Percentiles rank a stretch among this genome's conserved stretches.
phyloP scores from a whole-genome alignment of 768 basidiomycete genomes.

The Suillus brevipes region DNA sequence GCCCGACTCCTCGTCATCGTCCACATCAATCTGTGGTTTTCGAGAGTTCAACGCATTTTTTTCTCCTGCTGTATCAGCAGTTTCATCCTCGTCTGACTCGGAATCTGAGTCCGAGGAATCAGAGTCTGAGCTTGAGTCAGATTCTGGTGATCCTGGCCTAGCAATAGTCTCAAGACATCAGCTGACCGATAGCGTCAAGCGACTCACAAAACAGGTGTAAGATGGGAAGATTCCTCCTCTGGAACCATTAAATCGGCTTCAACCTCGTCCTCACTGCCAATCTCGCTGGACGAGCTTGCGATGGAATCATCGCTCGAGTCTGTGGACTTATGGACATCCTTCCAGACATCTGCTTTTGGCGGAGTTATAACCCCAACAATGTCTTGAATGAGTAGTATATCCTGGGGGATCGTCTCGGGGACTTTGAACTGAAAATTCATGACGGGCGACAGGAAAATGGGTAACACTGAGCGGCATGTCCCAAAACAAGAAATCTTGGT shows the following conservation, averaged over 20 bases:
- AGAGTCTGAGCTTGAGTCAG: constrained; percentile 37
- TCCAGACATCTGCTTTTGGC: background rate
- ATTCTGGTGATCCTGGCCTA: constrained; percentile 36
- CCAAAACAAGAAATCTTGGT: background rate
- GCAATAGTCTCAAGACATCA: constrained; percentile 24
- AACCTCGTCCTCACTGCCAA: constrained; percentile 71
- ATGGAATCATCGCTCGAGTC: constrained; percentile 46
- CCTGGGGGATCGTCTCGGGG: constrained; percentile 66
- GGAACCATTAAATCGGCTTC: constrained; percentile 56
- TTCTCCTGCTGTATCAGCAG: constrained; percentile 11
- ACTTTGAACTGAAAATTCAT: constrained; percentile 50
- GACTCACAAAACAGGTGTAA: constrained; percentile 25
- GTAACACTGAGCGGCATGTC: background rate
- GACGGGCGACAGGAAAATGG: background rate
- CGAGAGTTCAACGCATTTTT: background rate
- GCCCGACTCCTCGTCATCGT: constrained; percentile 58
- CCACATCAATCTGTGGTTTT: constrained; percentile 31
- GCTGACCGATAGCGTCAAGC: constrained; percentile 13
- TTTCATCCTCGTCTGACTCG: constrained; percentile 23
- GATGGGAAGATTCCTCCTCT: constrained; percentile 38
- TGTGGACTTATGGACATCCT: constrained; percentile 6
- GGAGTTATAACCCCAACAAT: constrained; percentile 45
- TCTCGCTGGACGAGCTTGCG: constrained; percentile 52
- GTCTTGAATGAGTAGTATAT: constrained; percentile 72
- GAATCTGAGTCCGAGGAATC: constrained; percentile 24